Percentiles rank a stretch among this genome's conserved stretches.
Evolutionary conservation across 176 grass and related monocot genomes (phyloP).

Genomic region (Alopecurus myosuroides): DNA sequence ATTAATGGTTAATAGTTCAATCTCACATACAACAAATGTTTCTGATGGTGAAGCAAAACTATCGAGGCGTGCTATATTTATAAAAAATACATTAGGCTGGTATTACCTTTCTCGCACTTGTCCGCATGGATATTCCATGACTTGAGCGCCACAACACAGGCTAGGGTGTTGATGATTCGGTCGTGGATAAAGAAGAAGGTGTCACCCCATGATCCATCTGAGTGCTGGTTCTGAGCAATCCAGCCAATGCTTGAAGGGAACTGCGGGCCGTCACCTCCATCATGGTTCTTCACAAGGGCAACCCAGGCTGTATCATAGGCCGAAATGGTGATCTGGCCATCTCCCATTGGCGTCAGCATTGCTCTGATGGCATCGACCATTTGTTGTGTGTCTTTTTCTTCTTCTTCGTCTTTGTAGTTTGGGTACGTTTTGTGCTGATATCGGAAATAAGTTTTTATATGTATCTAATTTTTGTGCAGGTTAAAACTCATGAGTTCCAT

Average conservation of each 20-base stretch:
- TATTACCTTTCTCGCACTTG: not conserved
- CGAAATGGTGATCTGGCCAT: slow-evolving; percentile 45
- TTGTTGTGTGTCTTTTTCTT: no score
- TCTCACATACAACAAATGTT: no score
- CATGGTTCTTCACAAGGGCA: slow-evolving; percentile 16
- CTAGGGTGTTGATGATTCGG: slow-evolving; percentile 53
- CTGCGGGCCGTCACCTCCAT: slow-evolving; percentile 30
- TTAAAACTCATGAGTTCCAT: no score
- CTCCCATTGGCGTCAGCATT: slow-evolving; percentile 17
- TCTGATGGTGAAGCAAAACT: no score
- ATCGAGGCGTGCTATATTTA: no score
- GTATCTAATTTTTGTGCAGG: no score
- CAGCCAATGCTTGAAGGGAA: slow-evolving; percentile 49
- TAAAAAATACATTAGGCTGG: no score
- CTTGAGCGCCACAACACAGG: slow-evolving; percentile 25
- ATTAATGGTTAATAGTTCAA: not conserved
- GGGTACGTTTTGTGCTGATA: no score
- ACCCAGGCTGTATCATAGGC: no score
- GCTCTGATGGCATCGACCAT: slow-evolving; percentile 24
- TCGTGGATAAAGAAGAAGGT: slow-evolving; percentile 32
- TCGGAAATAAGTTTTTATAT: no score
- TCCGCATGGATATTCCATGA: not conserved
- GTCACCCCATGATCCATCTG: slow-evolving; percentile 57
- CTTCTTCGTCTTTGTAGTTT: no score
- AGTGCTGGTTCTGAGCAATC: slow-evolving; percentile 46